phyloP scores from a whole-genome alignment of 257 asterid genomes.

The Thymus mandschuricus region DNA sequence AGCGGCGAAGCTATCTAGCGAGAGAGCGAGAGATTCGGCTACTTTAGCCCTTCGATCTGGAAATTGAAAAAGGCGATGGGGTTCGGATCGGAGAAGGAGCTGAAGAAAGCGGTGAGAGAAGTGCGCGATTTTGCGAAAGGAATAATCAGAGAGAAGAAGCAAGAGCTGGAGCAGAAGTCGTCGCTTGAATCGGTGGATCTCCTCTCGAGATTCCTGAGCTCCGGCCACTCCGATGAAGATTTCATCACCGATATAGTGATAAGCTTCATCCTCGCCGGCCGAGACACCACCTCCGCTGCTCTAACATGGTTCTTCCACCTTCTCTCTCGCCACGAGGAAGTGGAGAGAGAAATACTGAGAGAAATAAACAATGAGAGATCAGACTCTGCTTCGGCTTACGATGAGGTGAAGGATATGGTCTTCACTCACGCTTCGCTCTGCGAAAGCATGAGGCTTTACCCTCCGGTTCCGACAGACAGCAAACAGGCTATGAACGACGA shows the following conservation, averaged over 20 bases:
- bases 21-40: constrained; percentile 30
- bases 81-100: constrained; percentile 44
- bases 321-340: constrained; percentile 35
- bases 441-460: constrained; percentile 60
- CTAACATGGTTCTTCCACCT: constrained; percentile 57
- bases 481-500: constrained; percentile 43
- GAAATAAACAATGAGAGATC: constrained; percentile 34
- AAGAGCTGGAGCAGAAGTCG: constrained; percentile 29
- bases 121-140: constrained; percentile 40
- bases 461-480: constrained; percentile 50
- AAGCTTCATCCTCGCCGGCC: constrained; percentile 52
- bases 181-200: constrained; percentile 41
- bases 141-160: constrained; percentile 35
- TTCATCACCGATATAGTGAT: constrained; percentile 45
- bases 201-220: constrained; percentile 45
- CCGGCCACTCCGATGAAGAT: constrained; percentile 45
- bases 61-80: constrained; percentile 35
- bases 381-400: constrained; percentile 34
- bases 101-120: constrained; percentile 26
- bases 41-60: constrained; percentile 37
- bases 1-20: constrained; percentile 33
- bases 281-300: constrained; percentile 52
- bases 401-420: constrained; percentile 54
- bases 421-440: constrained; percentile 40
- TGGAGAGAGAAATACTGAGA: constrained; percentile 37